Percentiles rank a stretch among this genome's conserved stretches.
phyloP scores from a whole-genome alignment of 2,329 filamentous ascomycete species.

The Aspergillus japonicus region DNA sequence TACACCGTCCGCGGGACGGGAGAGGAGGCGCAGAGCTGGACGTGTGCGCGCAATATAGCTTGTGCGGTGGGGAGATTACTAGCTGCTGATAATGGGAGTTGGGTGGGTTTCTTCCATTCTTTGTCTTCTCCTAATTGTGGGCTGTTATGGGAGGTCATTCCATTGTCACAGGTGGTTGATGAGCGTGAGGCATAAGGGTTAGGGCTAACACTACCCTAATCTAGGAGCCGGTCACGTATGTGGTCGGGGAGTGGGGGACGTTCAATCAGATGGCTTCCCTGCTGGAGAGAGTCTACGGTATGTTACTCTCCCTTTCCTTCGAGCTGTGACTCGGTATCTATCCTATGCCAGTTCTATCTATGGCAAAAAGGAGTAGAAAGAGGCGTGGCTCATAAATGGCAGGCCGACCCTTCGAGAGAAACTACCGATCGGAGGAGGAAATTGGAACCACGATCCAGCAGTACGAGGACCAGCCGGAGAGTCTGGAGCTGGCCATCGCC shows the following conservation, averaged over 20 bases:
- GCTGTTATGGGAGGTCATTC: too few relatives aligned
- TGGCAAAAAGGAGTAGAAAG: too few relatives aligned
- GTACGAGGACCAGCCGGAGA: not conserved
- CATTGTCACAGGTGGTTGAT: too few relatives aligned
- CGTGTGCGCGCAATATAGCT: slow-evolving; percentile 20
- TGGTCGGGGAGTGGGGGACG: not conserved
- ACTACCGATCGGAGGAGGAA: not conserved
- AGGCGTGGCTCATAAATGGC: too few relatives aligned
- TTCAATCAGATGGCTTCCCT: not conserved
- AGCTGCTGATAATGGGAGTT: not conserved
- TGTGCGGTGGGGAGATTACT: slow-evolving; percentile 10
- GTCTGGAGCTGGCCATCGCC: not conserved
- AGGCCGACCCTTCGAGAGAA: not conserved
- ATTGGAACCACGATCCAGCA: not conserved
- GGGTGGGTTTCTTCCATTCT: not conserved
- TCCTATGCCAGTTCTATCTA: too few relatives aligned
- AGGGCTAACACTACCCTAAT: too few relatives aligned
- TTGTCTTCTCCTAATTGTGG: not conserved
- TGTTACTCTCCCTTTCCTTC: not conserved
- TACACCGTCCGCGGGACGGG: slow-evolving; percentile 17
- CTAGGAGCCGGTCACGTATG: not conserved
- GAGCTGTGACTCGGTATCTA: too few relatives aligned
- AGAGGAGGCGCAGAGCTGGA: slow-evolving; percentile 19
- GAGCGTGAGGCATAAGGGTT: too few relatives aligned
- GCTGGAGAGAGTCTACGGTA: not conserved